Base-by-base conservation (phyloP, 192 early-diverging fungal genomes). In the Coemansia sp. region DNA sequence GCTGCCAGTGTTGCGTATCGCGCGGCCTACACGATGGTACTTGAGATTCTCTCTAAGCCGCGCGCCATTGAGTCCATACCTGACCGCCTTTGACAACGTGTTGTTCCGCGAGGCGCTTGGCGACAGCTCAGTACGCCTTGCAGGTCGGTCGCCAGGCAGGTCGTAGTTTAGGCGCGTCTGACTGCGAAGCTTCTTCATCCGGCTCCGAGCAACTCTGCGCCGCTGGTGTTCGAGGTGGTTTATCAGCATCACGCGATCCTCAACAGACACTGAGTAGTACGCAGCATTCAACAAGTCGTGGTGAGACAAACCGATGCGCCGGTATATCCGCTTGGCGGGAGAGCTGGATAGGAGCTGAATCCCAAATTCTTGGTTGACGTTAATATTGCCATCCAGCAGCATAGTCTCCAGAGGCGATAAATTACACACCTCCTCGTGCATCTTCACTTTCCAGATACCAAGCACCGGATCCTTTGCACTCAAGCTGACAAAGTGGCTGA, bases 371-470 rank as follows among this genome's bases (percentile, higher is more conserved):
- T 33, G 34, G 54, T 62, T 36, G 36, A 70, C 47, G 13, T 31
- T 34, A 16, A 75, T 51, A 29, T 46, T 40, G 5, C 57, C 72
- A 7, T 71, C 61, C 5, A 64, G 70, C 38, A 72, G 59, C 66
- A 68, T 72, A 0, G 74, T 59, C 42, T 68, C 67, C 3, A 79
- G 49, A 34, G 75, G 75, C 27, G 82, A 79, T 29, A 72, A 75
- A 41, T 67, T 66, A 66, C 77, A 63, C 2, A 85, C 60, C 16
- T 85, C 82, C 29, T 77, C 74, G 67, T 85, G 77, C 82, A 85
- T 85, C 70, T 85, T 79, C 57, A 71, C 72, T 67, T 85, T 85
- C 82, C 82, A 85, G 24, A 85, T 85, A 0, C 82, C 82, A 13
- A 85, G 70, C 31, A 76, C 77, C 15, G 82, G 82, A 49, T 85